These are phyloP conservation scores for Vanrija sp. DNA, from an alignment of 1,284 basidiomycete genomes.

Conservation along the genomic window DNA sequence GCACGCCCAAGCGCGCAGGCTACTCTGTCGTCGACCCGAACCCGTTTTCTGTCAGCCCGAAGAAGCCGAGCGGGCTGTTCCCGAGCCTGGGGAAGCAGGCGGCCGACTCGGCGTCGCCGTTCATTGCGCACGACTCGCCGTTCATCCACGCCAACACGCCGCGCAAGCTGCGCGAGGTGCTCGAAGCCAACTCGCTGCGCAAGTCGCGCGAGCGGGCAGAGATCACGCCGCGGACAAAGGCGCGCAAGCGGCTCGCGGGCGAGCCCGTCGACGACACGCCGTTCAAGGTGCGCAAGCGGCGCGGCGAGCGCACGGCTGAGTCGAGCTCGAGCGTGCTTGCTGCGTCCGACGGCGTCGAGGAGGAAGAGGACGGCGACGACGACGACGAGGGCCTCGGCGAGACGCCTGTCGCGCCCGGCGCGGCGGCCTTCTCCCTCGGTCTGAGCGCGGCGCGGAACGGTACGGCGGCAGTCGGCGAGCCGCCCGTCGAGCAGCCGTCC, in stretches of 20 bases:
- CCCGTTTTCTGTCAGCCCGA: constrained; percentile 34
- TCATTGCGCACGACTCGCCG: constrained; percentile 21
- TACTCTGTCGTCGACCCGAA: constrained; percentile 26
- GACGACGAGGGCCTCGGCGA: constrained; percentile 11
- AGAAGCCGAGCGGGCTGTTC: constrained; percentile 4
- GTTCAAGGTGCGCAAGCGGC: constrained; percentile 19
- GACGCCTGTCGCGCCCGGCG: constrained; percentile 13
- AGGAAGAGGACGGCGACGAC: constrained; percentile 4
- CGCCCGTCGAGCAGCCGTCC: too few species aligned
- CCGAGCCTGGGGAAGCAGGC: too few species aligned
- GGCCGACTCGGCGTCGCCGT: not conserved
- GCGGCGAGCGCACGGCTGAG: not conserved
- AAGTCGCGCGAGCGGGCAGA: constrained; percentile 10
- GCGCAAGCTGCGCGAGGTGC: constrained; percentile 36
- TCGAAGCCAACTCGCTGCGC: constrained; percentile 33
- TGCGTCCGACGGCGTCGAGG: not conserved
- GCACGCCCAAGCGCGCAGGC: not conserved
- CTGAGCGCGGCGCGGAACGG: constrained; percentile 1
- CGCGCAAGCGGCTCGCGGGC: constrained; percentile 43
- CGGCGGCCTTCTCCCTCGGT: constrained; percentile 3
- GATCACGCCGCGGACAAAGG: constrained; percentile 44
- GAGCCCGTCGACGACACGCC: constrained; percentile 45
- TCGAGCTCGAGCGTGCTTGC: not conserved
- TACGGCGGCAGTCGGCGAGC: not conserved
- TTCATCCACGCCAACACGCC: constrained; percentile 42